Conservation (phyloP, 2,329 filamentous ascomycete genomes). For the Botrytis pseudocinerea region DNA sequence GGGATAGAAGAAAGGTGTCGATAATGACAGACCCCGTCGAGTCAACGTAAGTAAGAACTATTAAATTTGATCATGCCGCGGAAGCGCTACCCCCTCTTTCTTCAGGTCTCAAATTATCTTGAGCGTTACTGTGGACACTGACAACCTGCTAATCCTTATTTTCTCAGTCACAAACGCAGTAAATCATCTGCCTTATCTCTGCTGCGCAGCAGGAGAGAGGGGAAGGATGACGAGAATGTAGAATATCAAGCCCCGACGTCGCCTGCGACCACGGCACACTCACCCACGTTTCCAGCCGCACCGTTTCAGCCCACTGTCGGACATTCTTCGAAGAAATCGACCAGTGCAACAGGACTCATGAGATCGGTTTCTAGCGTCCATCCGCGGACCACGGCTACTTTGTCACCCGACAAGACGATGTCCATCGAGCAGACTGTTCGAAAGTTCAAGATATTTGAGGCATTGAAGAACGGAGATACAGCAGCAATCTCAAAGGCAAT, state of each 20-base stretch:
- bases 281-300: conserved; percentile 31
- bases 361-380: conserved; percentile 28
- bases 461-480: conserved; percentile 86
- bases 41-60: background rate
- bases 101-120: background rate
- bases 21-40: conserved; percentile 9
- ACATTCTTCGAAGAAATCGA: conserved; percentile 36
- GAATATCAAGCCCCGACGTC: conserved; percentile 37
- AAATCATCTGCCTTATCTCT: conserved; percentile 56
- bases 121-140: background rate
- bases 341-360: conserved; percentile 37
- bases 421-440: conserved; percentile 90
- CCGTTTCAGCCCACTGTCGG: conserved; percentile 33
- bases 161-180: conserved; percentile 49
- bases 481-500: conserved; percentile 86
- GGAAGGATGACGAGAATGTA: conserved; percentile 37
- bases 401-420: conserved; percentile 38
- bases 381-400: conserved; percentile 27
- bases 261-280: conserved; percentile 34
- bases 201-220: conserved; percentile 49
- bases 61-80: background rate
- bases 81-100: background rate
- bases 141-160: conserved; percentile 5
- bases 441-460: conserved; percentile 93
- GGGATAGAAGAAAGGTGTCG: background rate